Conservation (phyloP, 1,139 yeast species). For the Debaryomyces fabryi region DNA sequence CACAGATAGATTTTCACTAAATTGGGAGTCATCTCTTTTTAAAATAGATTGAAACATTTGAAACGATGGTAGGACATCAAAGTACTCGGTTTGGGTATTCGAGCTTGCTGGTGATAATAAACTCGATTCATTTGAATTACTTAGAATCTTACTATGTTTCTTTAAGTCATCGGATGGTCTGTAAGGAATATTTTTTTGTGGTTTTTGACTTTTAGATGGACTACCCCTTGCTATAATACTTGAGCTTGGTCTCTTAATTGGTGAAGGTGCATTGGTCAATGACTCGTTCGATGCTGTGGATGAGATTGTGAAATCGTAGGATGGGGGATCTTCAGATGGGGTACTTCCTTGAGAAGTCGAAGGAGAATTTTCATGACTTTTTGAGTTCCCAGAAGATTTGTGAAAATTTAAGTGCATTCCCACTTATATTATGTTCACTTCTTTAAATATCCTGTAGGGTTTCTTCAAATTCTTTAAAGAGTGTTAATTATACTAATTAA, state of each 20-base stretch:
- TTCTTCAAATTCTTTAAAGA: background rate
- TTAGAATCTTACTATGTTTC: constrained; percentile 33
- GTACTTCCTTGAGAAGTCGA: background rate
- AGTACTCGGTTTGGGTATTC: constrained; percentile 45
- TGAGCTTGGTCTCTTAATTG: background rate
- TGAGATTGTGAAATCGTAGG: constrained; percentile 11
- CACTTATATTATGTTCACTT: background rate
- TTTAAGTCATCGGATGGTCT: constrained; percentile 40
- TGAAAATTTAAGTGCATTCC: constrained; percentile 9
- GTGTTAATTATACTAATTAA: background rate
- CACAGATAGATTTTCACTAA: constrained; percentile 38
- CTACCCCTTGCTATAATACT: background rate
- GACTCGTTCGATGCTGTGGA: constrained; percentile 4
- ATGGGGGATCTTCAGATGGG: constrained; percentile 13
- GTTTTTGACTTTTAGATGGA: background rate
- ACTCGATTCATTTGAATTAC: constrained; percentile 19
- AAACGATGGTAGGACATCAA: constrained; percentile 63
- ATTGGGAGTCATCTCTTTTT: constrained; percentile 49
- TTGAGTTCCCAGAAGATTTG: background rate
- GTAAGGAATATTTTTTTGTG: constrained; percentile 30
- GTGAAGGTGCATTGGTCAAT: background rate
- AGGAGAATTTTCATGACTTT: background rate
- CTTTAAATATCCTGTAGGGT: background rate
- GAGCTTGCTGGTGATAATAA: constrained; percentile 29
- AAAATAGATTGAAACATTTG: constrained; percentile 63